These are phyloP conservation scores for Colletotrichum karsti DNA, from an alignment of 2,329 filamentous ascomycete genomes.

Conservation along the genomic window DNA sequence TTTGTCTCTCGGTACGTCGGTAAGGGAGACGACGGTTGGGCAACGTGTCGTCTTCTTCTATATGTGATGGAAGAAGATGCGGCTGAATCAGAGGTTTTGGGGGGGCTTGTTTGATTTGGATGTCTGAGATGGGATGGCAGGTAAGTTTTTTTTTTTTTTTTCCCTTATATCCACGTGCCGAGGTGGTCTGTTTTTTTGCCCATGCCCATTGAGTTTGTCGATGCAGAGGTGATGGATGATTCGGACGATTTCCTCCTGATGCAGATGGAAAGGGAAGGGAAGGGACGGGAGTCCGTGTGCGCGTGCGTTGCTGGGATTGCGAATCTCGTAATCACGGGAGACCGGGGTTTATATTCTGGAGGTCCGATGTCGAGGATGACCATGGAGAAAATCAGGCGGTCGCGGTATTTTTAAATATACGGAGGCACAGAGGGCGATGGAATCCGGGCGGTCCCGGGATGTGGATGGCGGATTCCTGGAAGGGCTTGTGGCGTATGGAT, in stretches of 20 bases:
- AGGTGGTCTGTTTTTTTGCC: too few species aligned
- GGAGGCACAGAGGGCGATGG: too few species aligned
- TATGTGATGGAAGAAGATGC: too few species aligned
- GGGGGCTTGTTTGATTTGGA: background rate
- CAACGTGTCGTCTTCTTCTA: too few species aligned
- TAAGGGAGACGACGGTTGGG: too few species aligned
- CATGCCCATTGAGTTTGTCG: too few species aligned
- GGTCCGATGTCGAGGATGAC: too few species aligned
- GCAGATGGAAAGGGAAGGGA: background rate
- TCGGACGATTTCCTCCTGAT: background rate
- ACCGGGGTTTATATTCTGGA: background rate
- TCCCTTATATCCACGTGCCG: too few species aligned
- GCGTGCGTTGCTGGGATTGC: background rate
- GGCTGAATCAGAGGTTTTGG: too few species aligned
- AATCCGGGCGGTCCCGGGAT: conserved; percentile 8
- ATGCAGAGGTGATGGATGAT: background rate
- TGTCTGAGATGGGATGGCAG: background rate
- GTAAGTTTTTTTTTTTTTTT: background rate
- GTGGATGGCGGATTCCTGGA: background rate
- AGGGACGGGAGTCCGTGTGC: conserved; percentile 21
- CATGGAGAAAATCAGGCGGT: too few species aligned
- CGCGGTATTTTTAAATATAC: too few species aligned
- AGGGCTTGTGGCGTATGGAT: background rate
- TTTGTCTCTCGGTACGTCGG: too few species aligned
- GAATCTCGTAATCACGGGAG: background rate